Evolutionary conservation across 495 filamentous ascomycete species (phyloP).

Genomic region (Neurospora terricola): DNA sequence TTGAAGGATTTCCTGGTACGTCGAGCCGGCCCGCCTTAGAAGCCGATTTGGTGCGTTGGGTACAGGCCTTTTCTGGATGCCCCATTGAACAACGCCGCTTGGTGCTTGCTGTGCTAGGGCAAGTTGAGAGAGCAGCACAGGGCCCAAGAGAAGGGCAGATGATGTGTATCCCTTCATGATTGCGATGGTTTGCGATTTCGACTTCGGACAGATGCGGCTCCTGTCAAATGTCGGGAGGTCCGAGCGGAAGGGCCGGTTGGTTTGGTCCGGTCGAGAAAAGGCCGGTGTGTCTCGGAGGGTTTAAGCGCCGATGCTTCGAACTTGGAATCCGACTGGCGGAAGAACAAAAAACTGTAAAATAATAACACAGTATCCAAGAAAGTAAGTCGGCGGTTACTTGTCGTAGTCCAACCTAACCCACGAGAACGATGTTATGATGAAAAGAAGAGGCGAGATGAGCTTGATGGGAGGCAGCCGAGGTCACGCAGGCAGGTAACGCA

Average conservation of each 20-base stretch:
- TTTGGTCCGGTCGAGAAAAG: background rate
- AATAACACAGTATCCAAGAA: background rate
- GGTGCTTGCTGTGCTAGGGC: conserved; percentile 18
- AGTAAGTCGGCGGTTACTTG: background rate
- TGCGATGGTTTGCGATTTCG: background rate
- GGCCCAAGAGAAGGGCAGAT: conserved; percentile 16
- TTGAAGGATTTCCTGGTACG: conserved; percentile 28
- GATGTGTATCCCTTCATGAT: conserved; percentile 17
- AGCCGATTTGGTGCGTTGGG: conserved; percentile 10
- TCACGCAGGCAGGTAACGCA: background rate
- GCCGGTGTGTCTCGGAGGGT: background rate
- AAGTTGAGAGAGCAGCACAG: conserved; percentile 18
- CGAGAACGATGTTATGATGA: background rate
- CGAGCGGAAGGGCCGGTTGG: background rate
- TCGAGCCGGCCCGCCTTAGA: conserved; percentile 20
- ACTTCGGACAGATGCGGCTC: background rate
- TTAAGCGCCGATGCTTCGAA: background rate
- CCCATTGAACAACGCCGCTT: conserved; percentile 34
- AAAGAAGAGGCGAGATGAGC: background rate
- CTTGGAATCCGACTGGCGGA: background rate
- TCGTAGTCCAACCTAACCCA: background rate
- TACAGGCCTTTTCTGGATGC: conserved; percentile 21
- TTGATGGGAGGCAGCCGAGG: background rate
- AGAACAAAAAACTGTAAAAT: background rate
- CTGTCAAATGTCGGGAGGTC: background rate